phyloP scores from a whole-genome alignment of 2,329 filamentous ascomycete genomes.

The Aspergillus sp. region DNA sequence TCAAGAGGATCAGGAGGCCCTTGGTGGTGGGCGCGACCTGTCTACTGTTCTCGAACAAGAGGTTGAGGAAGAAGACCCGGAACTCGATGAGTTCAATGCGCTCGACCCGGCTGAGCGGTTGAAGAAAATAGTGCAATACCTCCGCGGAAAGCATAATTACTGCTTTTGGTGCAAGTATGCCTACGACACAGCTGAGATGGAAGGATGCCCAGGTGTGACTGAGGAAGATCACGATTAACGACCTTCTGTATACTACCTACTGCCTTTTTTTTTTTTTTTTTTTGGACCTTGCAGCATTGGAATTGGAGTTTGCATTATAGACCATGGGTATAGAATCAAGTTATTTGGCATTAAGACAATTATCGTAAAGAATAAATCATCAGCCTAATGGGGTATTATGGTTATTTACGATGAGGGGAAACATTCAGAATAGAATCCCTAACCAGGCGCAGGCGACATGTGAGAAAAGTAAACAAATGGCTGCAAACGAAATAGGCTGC shows the following conservation, averaged over 20 bases:
- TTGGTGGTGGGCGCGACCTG: slow-evolving; percentile 57
- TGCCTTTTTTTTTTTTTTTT: slow-evolving; percentile 4
- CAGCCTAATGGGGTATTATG: slow-evolving; percentile 11
- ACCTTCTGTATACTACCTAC: slow-evolving; percentile 1
- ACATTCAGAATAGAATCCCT: background rate
- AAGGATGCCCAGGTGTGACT: slow-evolving; percentile 81
- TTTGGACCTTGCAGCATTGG: background rate
- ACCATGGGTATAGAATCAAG: background rate
- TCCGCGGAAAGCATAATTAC: slow-evolving; percentile 73
- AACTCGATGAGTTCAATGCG: slow-evolving; percentile 76
- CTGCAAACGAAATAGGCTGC: background rate
- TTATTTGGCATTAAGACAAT: background rate
- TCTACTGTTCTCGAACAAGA: slow-evolving; percentile 51
- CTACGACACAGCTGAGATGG: slow-evolving; percentile 70
- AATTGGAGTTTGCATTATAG: slow-evolving; percentile 2
- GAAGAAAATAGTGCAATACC: slow-evolving; percentile 62
- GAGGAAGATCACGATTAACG: slow-evolving; percentile 76
- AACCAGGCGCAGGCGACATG: slow-evolving; percentile 1
- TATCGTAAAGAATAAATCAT: slow-evolving; percentile 1
- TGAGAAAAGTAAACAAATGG: background rate
- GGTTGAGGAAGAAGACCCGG: slow-evolving; percentile 70
- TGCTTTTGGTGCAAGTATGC: slow-evolving; percentile 95
- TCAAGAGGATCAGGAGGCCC: slow-evolving; percentile 67
- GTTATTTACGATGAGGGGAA: slow-evolving; percentile 3
- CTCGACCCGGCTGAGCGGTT: slow-evolving; percentile 68